Evolutionary conservation across 2,329 filamentous ascomycete genomes (phyloP), one percentile per base, ranked within the genome.

Genomic region (Cytospora paraplurivora): DNA sequence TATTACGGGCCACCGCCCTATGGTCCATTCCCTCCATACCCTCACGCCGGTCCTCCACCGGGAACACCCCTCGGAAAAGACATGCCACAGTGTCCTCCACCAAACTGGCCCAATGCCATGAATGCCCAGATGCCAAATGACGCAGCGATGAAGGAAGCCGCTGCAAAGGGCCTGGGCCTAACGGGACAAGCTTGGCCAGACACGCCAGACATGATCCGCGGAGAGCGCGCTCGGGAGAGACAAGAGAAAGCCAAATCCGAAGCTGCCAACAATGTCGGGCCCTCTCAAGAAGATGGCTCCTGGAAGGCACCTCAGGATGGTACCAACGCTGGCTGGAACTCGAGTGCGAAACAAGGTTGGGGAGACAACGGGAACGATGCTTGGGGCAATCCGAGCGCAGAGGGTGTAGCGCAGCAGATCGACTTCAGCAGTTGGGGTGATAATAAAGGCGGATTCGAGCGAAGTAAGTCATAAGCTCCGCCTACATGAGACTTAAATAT

Each of bases 211-310:
- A 11, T 32, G 51, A 19, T 61, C 37, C 59, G 59, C 19, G 59
- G 37, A 12, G 33, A 44, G 41, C 33, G 8, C 2, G 59, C 51
- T 35, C 41, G 33, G 8, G 59, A 55, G 7, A 27, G 21, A 21
- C 44, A 61, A 33, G 33, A 41, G 21, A 61, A 56, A 15, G 32
- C 38, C 34, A 41, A 12, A 33, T 55, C 51, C 1, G 51, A 61
- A 50, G 52, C 62, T 41, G 53, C 55, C 33, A 60, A 63, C 56
- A 63, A 63, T 27, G 62, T 60, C 7, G 62, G 62, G 21, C 59
- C 59, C 12, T 50, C 56, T 10, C 44, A 56, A n/a, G 37, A 12
- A 6, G 41, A 3, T 27, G 37, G 32, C 0, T 34, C 54, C 7
- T 27, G n/a, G 5, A 57, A 57, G 13, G 8, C 32, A 12, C 7